Base-by-base conservation (phyloP, 208 protist genomes). In the Tetramitus jugosus region DNA sequence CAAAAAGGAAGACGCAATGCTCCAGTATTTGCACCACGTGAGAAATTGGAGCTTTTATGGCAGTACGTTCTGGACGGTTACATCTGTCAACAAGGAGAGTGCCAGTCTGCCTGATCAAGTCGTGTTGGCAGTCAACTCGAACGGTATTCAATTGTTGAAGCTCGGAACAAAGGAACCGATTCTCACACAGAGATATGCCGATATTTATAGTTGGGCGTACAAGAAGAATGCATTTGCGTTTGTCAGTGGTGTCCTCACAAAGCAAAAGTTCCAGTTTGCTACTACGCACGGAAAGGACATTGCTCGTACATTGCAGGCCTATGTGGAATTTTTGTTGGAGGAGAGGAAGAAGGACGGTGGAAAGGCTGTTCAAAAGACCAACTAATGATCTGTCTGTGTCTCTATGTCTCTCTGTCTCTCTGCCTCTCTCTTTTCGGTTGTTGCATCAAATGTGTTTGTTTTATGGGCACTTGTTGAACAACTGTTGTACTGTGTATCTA, bases 191-290 rank as follows among this genome's bases (percentile, higher is more conserved):
- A 13, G 60, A 26, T 77, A 77, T 67, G 35, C 72, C 1, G 72
- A 68, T 49, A 77, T 77, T 49, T 67, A 77, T 31, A 39, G 23
- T 14, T 77, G 72, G 72, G 72, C 72, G 20, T 77, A 77, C 33
- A 77, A 77, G n/a, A 67, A n/a, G 35, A 77, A 77, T 77, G 72
- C 64, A 49, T 71, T 71, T 46, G 64, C 64, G 29, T 71, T 71
- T 49, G 64, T 71, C 33, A 35, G 26, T 35, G 64, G 64, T 42
- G 64, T 71, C 0, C 33, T 71, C 13, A 29, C 23, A 10, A 71
- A 71, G 49, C 64, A 71, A 46, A 71, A 71, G 23, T 71, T 71
- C 39, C 64, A 71, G 49, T 71, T 71, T 71, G 64, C 39, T 49
- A 71, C 64, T 33, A 14, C 39, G 20, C 35, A 49, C 33, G 64